A percentile compares a stretch with the other conserved stretches of the same genome.
Evolutionary conservation across 176 grass and related monocot species (phyloP).

Genomic region (Saccharum spontaneum): DNA sequence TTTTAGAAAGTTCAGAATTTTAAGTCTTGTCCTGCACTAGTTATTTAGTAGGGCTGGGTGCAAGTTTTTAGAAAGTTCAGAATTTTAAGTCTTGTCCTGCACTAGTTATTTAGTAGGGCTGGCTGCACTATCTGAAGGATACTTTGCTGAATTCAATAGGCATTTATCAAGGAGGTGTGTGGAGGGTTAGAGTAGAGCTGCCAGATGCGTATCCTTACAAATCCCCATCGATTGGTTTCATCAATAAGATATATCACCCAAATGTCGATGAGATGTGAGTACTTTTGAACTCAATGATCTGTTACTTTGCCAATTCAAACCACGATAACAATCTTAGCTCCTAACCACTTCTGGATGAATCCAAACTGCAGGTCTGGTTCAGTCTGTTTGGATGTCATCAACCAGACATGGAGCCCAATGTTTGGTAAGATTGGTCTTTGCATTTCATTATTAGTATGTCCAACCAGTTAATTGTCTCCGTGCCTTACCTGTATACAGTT

Average conservation of each 20-base stretch:
- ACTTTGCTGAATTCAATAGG: conserved; percentile 46
- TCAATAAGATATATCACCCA: conserved; percentile 98
- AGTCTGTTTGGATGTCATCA: conserved; percentile 99
- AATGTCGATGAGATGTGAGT: conserved; percentile 98
- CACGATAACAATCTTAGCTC: neutral
- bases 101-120: neutral
- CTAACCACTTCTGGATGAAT: neutral
- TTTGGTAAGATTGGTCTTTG: conserved; percentile 60
- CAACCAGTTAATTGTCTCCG: neutral
- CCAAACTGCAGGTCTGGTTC: conserved; percentile 83
- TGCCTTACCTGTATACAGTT: neutral
- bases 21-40: neutral
- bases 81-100: neutral
- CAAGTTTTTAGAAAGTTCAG: too few relatives aligned
- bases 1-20: neutral
- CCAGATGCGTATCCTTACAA: conserved; percentile 98
- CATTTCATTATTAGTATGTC: conserved; percentile 4
- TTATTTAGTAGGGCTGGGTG: neutral
- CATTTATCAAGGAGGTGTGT: conserved; percentile 96
- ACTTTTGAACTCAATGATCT: neutral
- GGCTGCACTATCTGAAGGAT: neutral
- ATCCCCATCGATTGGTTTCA: conserved; percentile 89
- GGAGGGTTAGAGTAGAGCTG: conserved; percentile 93
- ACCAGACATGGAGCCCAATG: conserved; percentile 99
- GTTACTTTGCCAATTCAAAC: neutral